Base-by-base conservation (phyloP, 345 rosid genomes). In the Diplotaxis tenuifolia region DNA sequence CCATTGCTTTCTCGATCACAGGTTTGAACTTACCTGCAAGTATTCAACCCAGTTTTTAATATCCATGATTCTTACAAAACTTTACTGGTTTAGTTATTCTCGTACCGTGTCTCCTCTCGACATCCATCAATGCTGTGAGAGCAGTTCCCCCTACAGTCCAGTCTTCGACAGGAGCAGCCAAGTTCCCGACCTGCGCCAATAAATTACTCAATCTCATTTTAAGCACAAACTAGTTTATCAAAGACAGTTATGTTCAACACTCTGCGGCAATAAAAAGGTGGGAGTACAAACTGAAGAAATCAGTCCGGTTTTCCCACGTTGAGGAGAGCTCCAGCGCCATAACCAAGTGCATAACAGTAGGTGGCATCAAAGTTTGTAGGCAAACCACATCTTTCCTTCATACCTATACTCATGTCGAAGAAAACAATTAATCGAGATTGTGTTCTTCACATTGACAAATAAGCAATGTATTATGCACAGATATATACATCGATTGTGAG, bases 1-100 rank as follows among this genome's bases (percentile, higher is more conserved):
- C 98, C 96, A 96, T 96, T 60, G 99, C 99, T 86, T 96, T 96
- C 91, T 96, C 92, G 81, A 96, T 96, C 81, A 96, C n/a, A n/a
- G n/a, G n/a, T n/a, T n/a, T n/a, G n/a, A n/a, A n/a, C n/a, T n/a
- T n/a, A n/a, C n/a, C n/a, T n/a, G n/a, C n/a, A n/a, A n/a, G n/a
- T n/a, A n/a, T n/a, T n/a, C n/a, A n/a, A n/a, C n/a, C n/a, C n/a
- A 97, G 72, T 38, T 45, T 34, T 71, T 12, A 53, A 9, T 58
- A 34, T n/a, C 72, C 5, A 57, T 11, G 31, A 12, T 9, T 65
- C 15, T 32, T 40, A 32, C 45, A 27, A 28, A 47, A 27, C 27
- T 38, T 1, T 20, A 4, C 21, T n/a, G 4, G 0, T 19, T 15
- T 36, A 38, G 1, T 10, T 50, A 59, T 7, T 7, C n/a, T n/a